phyloP scores from a whole-genome alignment of 2,329 filamentous ascomycete species.

The Cercospora canescens region DNA sequence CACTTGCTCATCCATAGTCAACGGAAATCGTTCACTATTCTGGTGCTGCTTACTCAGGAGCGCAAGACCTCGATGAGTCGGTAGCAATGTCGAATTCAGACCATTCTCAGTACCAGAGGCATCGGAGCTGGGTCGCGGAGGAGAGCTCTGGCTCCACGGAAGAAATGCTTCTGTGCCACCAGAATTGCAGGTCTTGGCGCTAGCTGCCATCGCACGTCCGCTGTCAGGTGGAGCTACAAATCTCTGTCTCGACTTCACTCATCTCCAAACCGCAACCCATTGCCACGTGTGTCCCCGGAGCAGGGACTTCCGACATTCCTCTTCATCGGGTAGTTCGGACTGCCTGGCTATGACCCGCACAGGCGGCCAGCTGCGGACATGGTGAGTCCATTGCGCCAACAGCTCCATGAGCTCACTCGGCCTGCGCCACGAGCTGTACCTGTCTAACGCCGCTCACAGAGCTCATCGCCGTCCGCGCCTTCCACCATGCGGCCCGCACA shows the following conservation, averaged over 20 bases:
- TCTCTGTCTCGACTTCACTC: not conserved
- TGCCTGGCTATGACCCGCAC: not conserved
- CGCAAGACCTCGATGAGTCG: not conserved
- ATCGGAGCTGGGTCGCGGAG: not conserved
- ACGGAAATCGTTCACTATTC: not conserved
- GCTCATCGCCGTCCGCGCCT: constrained; percentile 69
- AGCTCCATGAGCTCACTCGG: not conserved
- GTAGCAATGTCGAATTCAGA: not conserved
- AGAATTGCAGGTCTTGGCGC: constrained; percentile 2
- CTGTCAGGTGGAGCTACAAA: not conserved
- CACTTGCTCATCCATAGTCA: not conserved
- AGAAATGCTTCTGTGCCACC: constrained; percentile 1
- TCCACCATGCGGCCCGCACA: constrained; percentile 63
- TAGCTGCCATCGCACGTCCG: not conserved
- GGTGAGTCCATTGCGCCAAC: not conserved
- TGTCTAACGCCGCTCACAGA: constrained; percentile 33
- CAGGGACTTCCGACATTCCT: not conserved
- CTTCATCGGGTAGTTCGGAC: not conserved
- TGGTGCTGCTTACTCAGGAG: not conserved
- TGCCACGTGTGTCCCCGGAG: not conserved
- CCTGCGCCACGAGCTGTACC: not conserved
- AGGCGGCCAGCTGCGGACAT: constrained; percentile 2
- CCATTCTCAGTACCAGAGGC: not conserved
- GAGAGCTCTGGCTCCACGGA: not conserved
- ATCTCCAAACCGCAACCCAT: not conserved